A percentile compares a stretch with the other conserved stretches of the same genome.
Evolutionary conservation across 345 rosid species (phyloP).

Genomic region (Boechera retrofracta): DNA sequence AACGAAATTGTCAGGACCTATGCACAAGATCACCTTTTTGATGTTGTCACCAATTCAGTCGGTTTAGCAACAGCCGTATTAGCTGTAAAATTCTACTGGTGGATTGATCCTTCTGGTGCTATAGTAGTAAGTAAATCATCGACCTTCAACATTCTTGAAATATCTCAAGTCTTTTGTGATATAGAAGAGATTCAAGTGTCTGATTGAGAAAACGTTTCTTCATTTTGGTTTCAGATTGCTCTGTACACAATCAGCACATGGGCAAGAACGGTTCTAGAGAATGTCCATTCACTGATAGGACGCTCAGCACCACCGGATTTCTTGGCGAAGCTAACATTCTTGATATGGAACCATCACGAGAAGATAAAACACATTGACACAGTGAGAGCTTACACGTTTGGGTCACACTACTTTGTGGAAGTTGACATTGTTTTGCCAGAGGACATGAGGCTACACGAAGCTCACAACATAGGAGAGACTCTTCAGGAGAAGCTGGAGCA

Average conservation of each 20-base stretch:
- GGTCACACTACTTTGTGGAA: conserved; percentile 83
- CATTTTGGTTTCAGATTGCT: conserved; percentile 63
- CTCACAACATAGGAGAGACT: conserved; percentile 85
- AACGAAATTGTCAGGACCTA: conserved; percentile 59
- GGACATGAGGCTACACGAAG: conserved; percentile 68
- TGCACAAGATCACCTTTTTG: conserved; percentile 65
- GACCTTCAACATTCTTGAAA: conserved; percentile 8
- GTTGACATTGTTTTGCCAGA: conserved; percentile 78
- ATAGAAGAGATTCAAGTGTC: background rate
- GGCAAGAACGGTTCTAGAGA: conserved; percentile 78
- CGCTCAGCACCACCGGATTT: conserved; percentile 86
- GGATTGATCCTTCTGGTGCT: conserved; percentile 70
- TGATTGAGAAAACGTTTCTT: conserved; percentile 7
- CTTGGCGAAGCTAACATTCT: conserved; percentile 72
- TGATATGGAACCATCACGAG: conserved; percentile 85
- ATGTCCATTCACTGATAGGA: conserved; percentile 70
- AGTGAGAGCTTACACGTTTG: conserved; percentile 82
- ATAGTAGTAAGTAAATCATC: conserved; percentile 50
- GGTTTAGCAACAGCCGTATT: conserved; percentile 61
- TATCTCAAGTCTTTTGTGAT: background rate
- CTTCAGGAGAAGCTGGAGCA: conserved; percentile 87
- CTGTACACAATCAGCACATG: conserved; percentile 74
- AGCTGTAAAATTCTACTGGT: conserved; percentile 56
- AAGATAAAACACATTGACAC: conserved; percentile 77
- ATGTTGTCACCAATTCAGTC: conserved; percentile 60